Base-by-base conservation (phyloP, 176 grass and related monocot species). In the Chrysopogon serrulatus region DNA sequence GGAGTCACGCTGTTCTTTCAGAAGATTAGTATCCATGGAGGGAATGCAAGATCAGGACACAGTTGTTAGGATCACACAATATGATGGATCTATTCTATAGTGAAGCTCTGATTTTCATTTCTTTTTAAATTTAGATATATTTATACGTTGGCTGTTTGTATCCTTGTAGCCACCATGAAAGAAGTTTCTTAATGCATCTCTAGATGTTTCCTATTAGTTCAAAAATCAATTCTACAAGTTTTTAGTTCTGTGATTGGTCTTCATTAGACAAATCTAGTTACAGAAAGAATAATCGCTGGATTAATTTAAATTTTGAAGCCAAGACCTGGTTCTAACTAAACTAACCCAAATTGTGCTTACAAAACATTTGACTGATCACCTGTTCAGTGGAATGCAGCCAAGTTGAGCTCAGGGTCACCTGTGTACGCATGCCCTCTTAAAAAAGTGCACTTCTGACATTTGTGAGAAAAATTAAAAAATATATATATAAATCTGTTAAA, bases 231-330 rank as follows among this genome's bases (percentile, higher is more conserved):
- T 34, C 16, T 16, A 35, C 42, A 76, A 63, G 60, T 18, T 75
- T 67, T 34, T 37, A 35, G 31, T 74, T 79, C 1, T 87, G 23
- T 61, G 30, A 17, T 68, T 54, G 34, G 13, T 79, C 23, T 16
- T 59, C 34, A 69, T 63, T 56, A 28, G 36, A 60, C 27, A 84
- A 59, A 65, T 79, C 42, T 80, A 80, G 7, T 37, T 73, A 37
- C 59, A 60, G 3, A 80, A 67, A 80, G 8, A 65, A 9, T 53
- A 44, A 21, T 33, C 9, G 31, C 24, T 77, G 64, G n/a, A 27
- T 24, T 30, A 63, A 31, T 79, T 64, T 33, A 43, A 49, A 54
- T 16, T 51, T 65, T 88, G 21, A 28, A 53, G 48, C 16, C 36
- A 56, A 67, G 59, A 34, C 18, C 9, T 12, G 59, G 42, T 6